A percentile compares a stretch with the other conserved stretches of the same genome.
phyloP scores from a whole-genome alignment of 164 flowering plant species.

The Tetrastigma voinierianum region DNA sequence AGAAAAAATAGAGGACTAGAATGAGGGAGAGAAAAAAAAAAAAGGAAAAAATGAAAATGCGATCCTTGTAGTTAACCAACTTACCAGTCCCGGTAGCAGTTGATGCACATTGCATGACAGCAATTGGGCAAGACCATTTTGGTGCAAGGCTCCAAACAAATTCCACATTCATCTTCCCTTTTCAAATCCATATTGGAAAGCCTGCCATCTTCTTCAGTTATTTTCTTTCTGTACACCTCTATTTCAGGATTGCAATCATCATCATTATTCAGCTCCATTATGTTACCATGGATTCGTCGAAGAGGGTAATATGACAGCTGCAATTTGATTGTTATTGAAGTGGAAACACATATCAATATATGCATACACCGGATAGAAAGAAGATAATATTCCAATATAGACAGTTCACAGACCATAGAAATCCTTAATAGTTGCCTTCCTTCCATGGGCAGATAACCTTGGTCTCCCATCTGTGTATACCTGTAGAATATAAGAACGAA shows the following conservation, averaged over 20 bases:
- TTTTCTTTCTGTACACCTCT: conserved; percentile 35
- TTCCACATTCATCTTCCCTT: conserved; percentile 76
- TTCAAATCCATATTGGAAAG: conserved; percentile 49
- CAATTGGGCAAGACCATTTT: conserved; percentile 92
- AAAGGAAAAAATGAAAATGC: not conserved
- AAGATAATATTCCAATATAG: not conserved
- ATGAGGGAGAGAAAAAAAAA: not conserved
- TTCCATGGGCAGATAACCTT: conserved; percentile 41
- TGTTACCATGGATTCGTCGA: conserved; percentile 63
- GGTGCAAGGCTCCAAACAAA: conserved; percentile 71
- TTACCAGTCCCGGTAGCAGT: conserved; percentile 84
- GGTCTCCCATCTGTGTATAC: conserved; percentile 56
- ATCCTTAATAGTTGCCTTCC: conserved; percentile 68
- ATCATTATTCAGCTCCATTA: conserved; percentile 33
- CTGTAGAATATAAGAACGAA: conserved; percentile 23
- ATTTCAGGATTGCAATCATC: conserved; percentile 19
- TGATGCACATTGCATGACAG: conserved; percentile 93
- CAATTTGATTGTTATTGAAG: conserved; percentile 16
- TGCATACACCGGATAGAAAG: not conserved
- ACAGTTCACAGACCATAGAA: conserved; percentile 54
- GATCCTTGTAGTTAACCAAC: conserved; percentile 20
- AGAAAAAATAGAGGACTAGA: not conserved
- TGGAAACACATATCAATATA: not conserved
- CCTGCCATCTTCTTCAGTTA: conserved; percentile 31
- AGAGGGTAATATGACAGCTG: conserved; percentile 89